phyloP scores from a whole-genome alignment of 257 asterid species.

The Lithospermum erythrorhizon region DNA sequence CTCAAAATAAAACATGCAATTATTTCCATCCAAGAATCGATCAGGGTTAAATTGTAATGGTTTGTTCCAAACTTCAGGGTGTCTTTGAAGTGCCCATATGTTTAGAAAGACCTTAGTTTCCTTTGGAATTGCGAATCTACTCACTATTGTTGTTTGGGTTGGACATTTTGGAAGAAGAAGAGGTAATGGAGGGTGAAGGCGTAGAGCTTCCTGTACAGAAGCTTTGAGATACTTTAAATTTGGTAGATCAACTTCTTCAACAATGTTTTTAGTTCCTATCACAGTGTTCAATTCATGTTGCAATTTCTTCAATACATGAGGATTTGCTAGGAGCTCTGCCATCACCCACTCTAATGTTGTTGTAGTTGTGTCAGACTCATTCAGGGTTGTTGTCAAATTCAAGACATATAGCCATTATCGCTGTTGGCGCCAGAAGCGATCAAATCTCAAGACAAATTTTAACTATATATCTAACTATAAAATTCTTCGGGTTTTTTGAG shows the following conservation, averaged over 20 bases:
- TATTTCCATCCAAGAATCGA: slow-evolving; percentile 25
- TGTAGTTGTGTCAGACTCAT: slow-evolving; percentile 67
- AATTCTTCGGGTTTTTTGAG: no score
- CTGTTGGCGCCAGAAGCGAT: no score
- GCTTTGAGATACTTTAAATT: slow-evolving; percentile 56
- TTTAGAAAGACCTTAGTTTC: slow-evolving; percentile 42
- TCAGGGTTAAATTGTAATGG: slow-evolving; percentile 48
- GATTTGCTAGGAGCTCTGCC: slow-evolving; percentile 58
- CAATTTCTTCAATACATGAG: slow-evolving; percentile 31
- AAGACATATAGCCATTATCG: no score
- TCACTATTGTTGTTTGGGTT: slow-evolving; percentile 33
- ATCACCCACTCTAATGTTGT: slow-evolving; percentile 66
- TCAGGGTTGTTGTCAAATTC: no score
- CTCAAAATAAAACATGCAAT: neutral
- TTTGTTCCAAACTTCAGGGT: slow-evolving; percentile 43
- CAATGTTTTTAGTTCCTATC: slow-evolving; percentile 26
- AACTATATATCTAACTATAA: no score
- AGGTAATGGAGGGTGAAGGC: slow-evolving; percentile 58
- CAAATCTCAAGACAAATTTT: no score
- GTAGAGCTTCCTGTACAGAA: slow-evolving; percentile 43
- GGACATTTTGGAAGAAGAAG: slow-evolving; percentile 41
- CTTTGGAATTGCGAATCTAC: slow-evolving; percentile 37
- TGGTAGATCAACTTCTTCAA: slow-evolving; percentile 46
- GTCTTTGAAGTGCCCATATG: slow-evolving; percentile 54
- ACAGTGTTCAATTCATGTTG: slow-evolving; percentile 38